Evolutionary conservation across 2,329 filamentous ascomycete genomes (phyloP).

Genomic region (Penicillium sp.): DNA sequence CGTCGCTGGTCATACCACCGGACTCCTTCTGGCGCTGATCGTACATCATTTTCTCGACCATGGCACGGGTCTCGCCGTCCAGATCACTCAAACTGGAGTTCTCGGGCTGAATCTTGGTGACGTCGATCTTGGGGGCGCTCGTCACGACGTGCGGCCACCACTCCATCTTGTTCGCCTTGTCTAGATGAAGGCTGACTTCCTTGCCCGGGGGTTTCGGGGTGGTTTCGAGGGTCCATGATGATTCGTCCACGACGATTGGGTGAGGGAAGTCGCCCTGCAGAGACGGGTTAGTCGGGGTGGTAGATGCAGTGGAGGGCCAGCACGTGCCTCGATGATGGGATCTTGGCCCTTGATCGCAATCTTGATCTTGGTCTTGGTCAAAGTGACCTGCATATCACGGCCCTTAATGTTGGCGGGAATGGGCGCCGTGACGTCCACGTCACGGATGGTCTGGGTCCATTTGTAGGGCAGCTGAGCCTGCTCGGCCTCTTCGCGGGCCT

Average conservation of each 20-base stretch:
- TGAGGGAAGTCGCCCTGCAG: constrained; percentile 79
- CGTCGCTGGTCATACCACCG: constrained; percentile 84
- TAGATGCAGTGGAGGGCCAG: background rate
- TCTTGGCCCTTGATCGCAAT: constrained; percentile 87
- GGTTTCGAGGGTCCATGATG: constrained; percentile 85
- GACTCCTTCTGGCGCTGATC: constrained; percentile 96
- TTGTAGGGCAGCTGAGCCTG: constrained; percentile 93
- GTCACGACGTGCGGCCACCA: constrained; percentile 97
- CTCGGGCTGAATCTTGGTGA: constrained; percentile 90
- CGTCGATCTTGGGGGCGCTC: constrained; percentile 84
- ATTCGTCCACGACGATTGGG: constrained; percentile 77
- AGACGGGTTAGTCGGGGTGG: constrained; percentile 1
- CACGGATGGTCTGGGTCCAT: constrained; percentile 90
- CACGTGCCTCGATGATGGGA: constrained; percentile 72
- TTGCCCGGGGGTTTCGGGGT: constrained; percentile 58
- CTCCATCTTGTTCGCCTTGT: constrained; percentile 95
- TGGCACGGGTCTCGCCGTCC: constrained; percentile 88
- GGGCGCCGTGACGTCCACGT: constrained; percentile 75
- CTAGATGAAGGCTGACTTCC: constrained; percentile 82
- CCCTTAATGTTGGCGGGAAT: constrained; percentile 83
- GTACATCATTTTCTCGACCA: constrained; percentile 99
- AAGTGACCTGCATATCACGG: constrained; percentile 75
- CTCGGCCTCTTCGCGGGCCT: constrained; percentile 76
- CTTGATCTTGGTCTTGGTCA: constrained; percentile 74
- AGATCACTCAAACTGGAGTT: constrained; percentile 87